These are phyloP conservation scores for Paecilomyces sp. DNA, from an alignment of 2,329 filamentous ascomycete genomes.

Conservation along the genomic window DNA sequence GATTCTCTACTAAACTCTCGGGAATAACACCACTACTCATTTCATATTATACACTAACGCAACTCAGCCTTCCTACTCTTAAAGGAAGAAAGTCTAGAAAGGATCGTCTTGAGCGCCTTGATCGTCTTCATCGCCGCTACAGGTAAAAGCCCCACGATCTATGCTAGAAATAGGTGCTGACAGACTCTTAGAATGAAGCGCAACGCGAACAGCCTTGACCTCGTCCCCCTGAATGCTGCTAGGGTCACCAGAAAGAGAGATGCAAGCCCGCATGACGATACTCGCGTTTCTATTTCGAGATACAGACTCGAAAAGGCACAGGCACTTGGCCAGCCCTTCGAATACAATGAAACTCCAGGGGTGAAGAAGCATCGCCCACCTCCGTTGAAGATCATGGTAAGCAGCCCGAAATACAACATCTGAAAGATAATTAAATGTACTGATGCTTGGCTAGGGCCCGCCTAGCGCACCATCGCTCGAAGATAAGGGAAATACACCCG, in stretches of 20 bases:
- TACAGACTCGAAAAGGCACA: neutral
- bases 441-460: neutral
- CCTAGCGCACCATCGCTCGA: neutral
- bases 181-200: neutral
- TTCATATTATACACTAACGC: neutral
- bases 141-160: neutral
- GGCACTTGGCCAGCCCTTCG: neutral
- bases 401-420: neutral
- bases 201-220: neutral
- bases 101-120: neutral
- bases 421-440: neutral
- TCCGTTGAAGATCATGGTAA: neutral
- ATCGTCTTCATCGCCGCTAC: neutral
- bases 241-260: neutral
- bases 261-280: neutral
- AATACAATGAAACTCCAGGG: neutral
- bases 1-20: neutral
- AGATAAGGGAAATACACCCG: neutral
- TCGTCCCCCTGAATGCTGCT: neutral
- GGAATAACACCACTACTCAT: neutral
- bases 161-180: neutral
- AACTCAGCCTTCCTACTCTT: neutral
- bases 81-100: slow-evolving; percentile 1
- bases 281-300: neutral
- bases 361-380: neutral